A percentile compares a stretch with the other conserved stretches of the same genome.
phyloP scores from a whole-genome alignment of 1,139 yeast genomes.

The Pichia sp. region DNA sequence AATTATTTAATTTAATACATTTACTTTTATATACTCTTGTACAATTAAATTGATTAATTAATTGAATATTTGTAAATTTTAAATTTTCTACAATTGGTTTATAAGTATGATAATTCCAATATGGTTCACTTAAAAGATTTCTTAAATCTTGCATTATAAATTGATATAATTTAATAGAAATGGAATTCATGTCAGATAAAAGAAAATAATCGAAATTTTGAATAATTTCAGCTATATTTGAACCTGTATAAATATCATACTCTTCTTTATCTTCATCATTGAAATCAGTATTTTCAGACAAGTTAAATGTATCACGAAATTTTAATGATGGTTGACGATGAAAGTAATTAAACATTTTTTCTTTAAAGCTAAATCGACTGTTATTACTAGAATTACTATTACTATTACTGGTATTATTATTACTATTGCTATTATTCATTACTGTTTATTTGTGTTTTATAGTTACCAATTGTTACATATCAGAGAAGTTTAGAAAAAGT shows the following conservation, averaged over 20 bases:
- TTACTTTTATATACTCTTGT: not conserved
- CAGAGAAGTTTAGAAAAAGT: too few species aligned
- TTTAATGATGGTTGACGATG: too few species aligned
- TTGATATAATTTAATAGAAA: not conserved
- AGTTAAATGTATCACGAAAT: too few species aligned
- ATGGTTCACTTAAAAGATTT: not conserved
- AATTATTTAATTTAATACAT: not conserved
- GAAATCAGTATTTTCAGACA: too few species aligned
- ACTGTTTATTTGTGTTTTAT: too few species aligned
- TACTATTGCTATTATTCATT: too few species aligned
- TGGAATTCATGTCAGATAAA: not conserved
- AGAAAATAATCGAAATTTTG: not conserved
- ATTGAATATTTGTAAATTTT: not conserved
- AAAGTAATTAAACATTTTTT: too few species aligned
- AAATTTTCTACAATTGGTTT: not conserved
- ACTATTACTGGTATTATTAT: too few species aligned
- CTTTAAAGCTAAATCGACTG: too few species aligned
- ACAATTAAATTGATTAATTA: not conserved
- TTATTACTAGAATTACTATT: too few species aligned
- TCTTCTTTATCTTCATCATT: not conserved
- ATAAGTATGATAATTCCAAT: conserved; percentile 1
- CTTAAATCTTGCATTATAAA: not conserved
- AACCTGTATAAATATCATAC: too few species aligned
- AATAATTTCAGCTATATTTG: not conserved
- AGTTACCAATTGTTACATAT: too few species aligned